Conservation (phyloP, 2,329 filamentous ascomycete genomes). For the Paramyrothecium sp. region DNA sequence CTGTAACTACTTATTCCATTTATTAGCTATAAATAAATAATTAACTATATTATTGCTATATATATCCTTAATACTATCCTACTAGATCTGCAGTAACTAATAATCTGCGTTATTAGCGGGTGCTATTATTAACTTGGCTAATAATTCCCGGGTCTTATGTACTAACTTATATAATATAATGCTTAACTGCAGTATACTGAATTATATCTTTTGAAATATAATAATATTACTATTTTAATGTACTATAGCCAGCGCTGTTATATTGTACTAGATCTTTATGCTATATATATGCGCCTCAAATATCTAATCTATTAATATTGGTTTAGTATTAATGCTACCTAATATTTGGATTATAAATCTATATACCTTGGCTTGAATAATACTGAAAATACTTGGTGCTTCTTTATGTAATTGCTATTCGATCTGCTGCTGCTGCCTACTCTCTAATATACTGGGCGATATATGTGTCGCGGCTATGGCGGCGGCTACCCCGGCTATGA, state of each 20-base stretch:
- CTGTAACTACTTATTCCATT: neutral
- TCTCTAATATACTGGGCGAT: neutral
- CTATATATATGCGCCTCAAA: neutral
- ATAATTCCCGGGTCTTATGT: neutral
- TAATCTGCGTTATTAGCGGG: neutral
- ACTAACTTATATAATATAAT: neutral
- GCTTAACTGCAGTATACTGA: slow-evolving; percentile 3
- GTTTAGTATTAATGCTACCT: neutral
- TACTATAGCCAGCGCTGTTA: too few species aligned
- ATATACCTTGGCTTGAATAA: slow-evolving; percentile 1
- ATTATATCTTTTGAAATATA: slow-evolving; percentile 1
- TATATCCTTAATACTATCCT: neutral
- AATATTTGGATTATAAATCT: slow-evolving; percentile 1
- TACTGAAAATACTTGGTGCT: neutral
- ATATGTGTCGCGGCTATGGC: neutral
- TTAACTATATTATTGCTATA: neutral
- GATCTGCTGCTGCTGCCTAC: neutral
- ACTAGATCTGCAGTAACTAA: neutral
- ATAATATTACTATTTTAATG: too few species aligned
- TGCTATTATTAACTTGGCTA: slow-evolving; percentile 3
- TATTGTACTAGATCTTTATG: neutral
- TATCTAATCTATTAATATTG: slow-evolving; percentile 1
- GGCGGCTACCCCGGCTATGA: neutral
- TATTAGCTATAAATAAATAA: neutral
- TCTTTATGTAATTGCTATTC: slow-evolving; percentile 1